Base-by-base conservation (phyloP, 176 grass and related monocot genomes). In the Saccharum spontaneum region DNA sequence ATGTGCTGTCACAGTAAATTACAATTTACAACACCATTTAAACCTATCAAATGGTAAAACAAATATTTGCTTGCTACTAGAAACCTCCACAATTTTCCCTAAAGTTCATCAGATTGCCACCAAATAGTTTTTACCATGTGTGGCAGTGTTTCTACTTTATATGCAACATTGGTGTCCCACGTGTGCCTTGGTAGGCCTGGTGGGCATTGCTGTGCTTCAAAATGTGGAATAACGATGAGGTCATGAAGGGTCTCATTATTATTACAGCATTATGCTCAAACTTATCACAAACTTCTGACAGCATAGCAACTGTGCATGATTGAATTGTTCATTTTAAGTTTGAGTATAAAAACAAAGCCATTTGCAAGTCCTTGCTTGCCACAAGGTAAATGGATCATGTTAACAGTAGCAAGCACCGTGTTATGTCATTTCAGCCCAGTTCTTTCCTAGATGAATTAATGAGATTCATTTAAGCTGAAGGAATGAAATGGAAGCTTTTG, bases 111-210 rank as follows among this genome's bases (percentile, higher is more conserved):
- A 77, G 44, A 82, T 65, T 28, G 7, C 50, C 24, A 82, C 18
- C 8, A 12, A 33, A 86, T 44, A 30, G 7, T 82, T 5, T 68
- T 82, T 10, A 26, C 30, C 20, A 20, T 81, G 31, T 75, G 40
- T 50, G 79, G 79, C 88, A 89, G 88, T 92, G 88, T 70, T 94
- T 78, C 64, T 97, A 85, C 82, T 94, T 86, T 78, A 82, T 94
- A 41, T 94, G 92, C 23, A 88, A 92, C 76, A 74, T 91, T 11
- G 26, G 59, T n/a, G 85, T 86, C 72, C 87, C 91, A 14, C 94
- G 87, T 69, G 26, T 30, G n/a, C 34, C n/a, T 14, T 94, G 89
- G 87, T 82, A 76, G 52, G 71, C 69, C 26, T 57, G 16, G 5
- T 1, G 55, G 73, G 34, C 90, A 97, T 38, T 92, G 83, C 20